Evolutionary conservation across 129 eudicot species (phyloP).

Genomic region (Centaurea solstitialis): DNA sequence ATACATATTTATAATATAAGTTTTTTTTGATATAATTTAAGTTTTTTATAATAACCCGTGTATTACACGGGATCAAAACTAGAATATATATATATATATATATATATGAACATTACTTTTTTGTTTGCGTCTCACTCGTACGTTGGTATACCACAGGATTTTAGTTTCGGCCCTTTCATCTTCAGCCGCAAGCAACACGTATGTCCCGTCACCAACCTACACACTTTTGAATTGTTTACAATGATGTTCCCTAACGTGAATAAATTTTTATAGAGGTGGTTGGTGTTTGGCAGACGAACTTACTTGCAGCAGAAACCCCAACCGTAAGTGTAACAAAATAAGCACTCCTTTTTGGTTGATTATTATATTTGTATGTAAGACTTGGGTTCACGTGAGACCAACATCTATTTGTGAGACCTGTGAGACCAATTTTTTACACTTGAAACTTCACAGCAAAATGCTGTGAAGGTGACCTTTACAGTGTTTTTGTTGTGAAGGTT

Average conservation of each 20-base stretch:
- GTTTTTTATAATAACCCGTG: too few species aligned
- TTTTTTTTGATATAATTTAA: too few species aligned
- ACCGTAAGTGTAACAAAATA: slow-evolving; percentile 42
- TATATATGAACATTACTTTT: background rate
- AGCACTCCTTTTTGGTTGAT: background rate
- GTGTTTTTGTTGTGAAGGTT: too few species aligned
- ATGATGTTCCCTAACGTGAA: slow-evolving; percentile 8
- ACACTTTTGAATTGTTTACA: background rate
- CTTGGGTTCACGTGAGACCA: too few species aligned
- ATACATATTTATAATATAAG: too few species aligned
- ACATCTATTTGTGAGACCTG: too few species aligned
- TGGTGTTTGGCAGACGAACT: slow-evolving; percentile 75
- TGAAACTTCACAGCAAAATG: too few species aligned
- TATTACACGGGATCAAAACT: too few species aligned
- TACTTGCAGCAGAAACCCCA: slow-evolving; percentile 50
- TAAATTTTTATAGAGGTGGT: slow-evolving; percentile 33
- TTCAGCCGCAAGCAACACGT: slow-evolving; percentile 45
- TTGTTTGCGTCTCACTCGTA: background rate
- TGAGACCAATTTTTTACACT: too few species aligned
- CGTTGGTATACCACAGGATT: slow-evolving; percentile 48
- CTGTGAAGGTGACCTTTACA: too few species aligned
- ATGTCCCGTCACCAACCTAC: slow-evolving; percentile 33
- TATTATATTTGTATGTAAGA: background rate
- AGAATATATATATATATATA: too few species aligned
- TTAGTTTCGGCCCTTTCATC: slow-evolving; percentile 63